Evolutionary conservation across 1,284 basidiomycete species (phyloP).

Genomic region (Trichosporon ovoides): DNA sequence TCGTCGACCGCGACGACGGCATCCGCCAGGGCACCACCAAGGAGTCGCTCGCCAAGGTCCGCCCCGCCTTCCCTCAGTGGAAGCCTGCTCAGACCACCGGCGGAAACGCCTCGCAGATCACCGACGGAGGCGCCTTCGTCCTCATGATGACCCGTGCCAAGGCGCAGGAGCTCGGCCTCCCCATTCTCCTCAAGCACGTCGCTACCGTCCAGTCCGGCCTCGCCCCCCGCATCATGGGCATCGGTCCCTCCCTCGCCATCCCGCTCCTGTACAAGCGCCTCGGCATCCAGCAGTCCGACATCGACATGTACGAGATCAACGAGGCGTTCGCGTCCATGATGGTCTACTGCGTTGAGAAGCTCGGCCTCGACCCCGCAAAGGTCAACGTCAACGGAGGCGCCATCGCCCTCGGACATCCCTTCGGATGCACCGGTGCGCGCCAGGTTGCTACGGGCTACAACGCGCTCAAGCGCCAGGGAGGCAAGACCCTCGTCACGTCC

Average conservation of each 20-base stretch:
- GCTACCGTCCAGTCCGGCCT: conserved; percentile 70
- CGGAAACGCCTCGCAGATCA: conserved; percentile 85
- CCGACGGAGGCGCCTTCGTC: conserved; percentile 93
- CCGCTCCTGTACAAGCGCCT: conserved; percentile 63
- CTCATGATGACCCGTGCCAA: conserved; percentile 77
- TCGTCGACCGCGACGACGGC: conserved; percentile 84
- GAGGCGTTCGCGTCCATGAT: conserved; percentile 82
- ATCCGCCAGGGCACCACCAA: conserved; percentile 85
- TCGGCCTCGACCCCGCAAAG: conserved; percentile 67
- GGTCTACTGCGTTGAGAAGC: conserved; percentile 66
- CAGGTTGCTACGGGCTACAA: conserved; percentile 83
- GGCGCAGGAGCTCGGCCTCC: conserved; percentile 84
- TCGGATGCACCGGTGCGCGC: conserved; percentile 78
- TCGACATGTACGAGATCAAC: conserved; percentile 82
- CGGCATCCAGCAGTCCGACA: conserved; percentile 63
- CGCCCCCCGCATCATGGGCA: conserved; percentile 82
- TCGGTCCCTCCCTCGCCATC: conserved; percentile 81
- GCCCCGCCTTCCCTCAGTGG: conserved; percentile 81
- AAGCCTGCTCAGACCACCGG: conserved; percentile 73
- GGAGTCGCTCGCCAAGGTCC: conserved; percentile 80
- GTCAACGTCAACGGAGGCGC: conserved; percentile 88
- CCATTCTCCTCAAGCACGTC: conserved; percentile 88
- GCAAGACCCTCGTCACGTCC: conserved; percentile 82
- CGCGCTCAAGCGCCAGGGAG: conserved; percentile 68
- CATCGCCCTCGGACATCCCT: conserved; percentile 66